Evolutionary conservation across 2,329 filamentous ascomycete species (phyloP), one percentile per base, ranked within the genome.

Genomic region (Escovopsis sp.): DNA sequence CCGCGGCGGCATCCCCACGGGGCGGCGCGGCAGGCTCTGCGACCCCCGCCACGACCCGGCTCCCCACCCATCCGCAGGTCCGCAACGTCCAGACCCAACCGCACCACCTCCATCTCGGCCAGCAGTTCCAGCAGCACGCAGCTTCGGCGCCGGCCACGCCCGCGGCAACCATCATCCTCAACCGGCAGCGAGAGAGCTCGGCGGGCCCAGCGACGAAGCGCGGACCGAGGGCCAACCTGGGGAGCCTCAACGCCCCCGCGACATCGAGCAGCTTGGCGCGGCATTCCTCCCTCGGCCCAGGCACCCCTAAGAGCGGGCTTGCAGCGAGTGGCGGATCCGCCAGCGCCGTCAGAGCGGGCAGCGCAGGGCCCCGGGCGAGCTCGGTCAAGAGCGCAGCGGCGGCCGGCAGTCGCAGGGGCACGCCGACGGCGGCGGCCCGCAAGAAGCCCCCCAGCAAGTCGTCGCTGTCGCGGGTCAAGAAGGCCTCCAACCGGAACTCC

Each of bases 391-490:
- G 61, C 2, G 56, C 55, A 6, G 56, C 57, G 2, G 51, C 55
- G 5, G 58, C 62, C 1, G 54, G 54, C 1, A 63, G 60, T 24
- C 66, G 73, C 24, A 74, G 74, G 48, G 64, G 65, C 7, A 71
- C 68, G 1, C 69, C 70, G 3, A 62, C 60, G 10, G 55, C 55
- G 1, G 47, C 53, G 12, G 54, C 55, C n/a, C 64, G 68, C 40
- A 73, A 72, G 53, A 73, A 71, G 56, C 61, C 64, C 45, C 46
- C 61, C 32, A 68, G 64, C 48, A 80, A 80, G 51, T 79, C 76
- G n/a, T 70, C 68, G 9, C 60, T 80, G 3, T 77, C 74, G 20
- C 70, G 76, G 27, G 70, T 80, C 24, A 80, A 79, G 59, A 75
- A 72, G 48, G 71, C 61, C 13, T 62, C 62, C 35, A 66, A 64